A percentile compares a stretch with the other conserved stretches of the same genome.
Conservation (phyloP, 768 basidiomycete genomes). For the Boletus sp. region DNA sequence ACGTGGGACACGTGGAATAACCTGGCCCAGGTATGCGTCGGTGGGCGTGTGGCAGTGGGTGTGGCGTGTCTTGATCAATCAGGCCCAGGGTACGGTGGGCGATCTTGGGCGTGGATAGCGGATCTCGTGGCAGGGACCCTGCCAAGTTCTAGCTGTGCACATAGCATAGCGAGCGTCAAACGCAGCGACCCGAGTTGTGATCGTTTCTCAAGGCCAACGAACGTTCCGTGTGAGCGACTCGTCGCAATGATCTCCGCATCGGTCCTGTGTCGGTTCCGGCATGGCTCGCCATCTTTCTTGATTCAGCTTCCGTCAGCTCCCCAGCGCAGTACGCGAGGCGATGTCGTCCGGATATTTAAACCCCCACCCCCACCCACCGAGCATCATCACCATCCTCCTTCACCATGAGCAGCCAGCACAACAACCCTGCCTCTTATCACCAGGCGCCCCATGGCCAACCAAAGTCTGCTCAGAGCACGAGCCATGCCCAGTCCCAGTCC, state of each 20-base stretch:
- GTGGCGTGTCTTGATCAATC: too few species aligned
- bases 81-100: too few species aligned
- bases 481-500: conserved; percentile 19
- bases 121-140: conserved; percentile 12
- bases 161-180: conserved; percentile 4
- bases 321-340: conserved; percentile 20
- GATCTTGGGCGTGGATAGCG: conserved; percentile 7
- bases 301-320: conserved; percentile 16
- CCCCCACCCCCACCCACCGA: conserved; percentile 6
- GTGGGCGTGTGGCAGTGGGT: too few species aligned
- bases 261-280: conserved; percentile 30
- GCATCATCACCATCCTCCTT: background rate
- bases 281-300: conserved; percentile 21
- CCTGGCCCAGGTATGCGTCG: background rate
- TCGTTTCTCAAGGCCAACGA: conserved; percentile 14
- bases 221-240: conserved; percentile 18
- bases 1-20: background rate
- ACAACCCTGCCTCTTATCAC: conserved; percentile 13
- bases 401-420: conserved; percentile 29
- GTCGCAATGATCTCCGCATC: conserved; percentile 20
- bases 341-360: conserved; percentile 31
- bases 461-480: conserved; percentile 19
- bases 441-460: conserved; percentile 16
- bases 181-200: conserved; percentile 3
- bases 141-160: conserved; percentile 19